These are phyloP conservation scores for Tetrapisispora iriomotensis DNA, from an alignment of 805 yeast species.

Conservation along the genomic window DNA sequence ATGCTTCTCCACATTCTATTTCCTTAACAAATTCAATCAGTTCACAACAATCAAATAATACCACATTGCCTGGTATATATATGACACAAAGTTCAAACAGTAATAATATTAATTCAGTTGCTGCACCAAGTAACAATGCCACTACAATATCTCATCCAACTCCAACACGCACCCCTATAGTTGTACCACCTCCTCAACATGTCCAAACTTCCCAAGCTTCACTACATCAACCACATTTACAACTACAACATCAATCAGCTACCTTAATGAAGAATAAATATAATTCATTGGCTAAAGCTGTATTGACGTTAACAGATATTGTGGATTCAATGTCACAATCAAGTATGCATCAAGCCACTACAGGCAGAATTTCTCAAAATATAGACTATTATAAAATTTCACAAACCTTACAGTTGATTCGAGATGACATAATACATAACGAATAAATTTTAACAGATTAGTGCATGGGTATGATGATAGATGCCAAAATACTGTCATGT, in stretches of 20 bases:
- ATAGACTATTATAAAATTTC: constrained; percentile 3
- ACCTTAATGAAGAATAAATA: background rate
- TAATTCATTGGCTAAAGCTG: constrained; percentile 3
- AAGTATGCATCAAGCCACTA: background rate
- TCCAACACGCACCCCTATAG: constrained; percentile 2
- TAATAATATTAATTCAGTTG: no score
- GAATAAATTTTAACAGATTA: constrained; percentile 1
- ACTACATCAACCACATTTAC: background rate
- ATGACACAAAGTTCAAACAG: background rate
- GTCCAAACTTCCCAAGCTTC: constrained; percentile 1
- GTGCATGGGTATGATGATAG: no score
- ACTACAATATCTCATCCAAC: constrained; percentile 3
- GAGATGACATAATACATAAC: constrained; percentile 3
- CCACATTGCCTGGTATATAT: background rate
- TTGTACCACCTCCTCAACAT: background rate
- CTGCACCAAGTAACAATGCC: background rate
- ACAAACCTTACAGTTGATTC: constrained; percentile 3
- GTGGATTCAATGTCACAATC: constrained; percentile 1
- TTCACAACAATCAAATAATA: background rate
- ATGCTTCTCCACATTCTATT: background rate
- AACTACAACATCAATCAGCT: background rate
- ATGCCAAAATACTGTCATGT: no score
- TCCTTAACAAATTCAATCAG: background rate
- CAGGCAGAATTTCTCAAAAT: constrained; percentile 1
- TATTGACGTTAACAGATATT: constrained; percentile 3